Evolutionary conservation across 2,329 filamentous ascomycete genomes (phyloP).

Genomic region (Fusarium citri): DNA sequence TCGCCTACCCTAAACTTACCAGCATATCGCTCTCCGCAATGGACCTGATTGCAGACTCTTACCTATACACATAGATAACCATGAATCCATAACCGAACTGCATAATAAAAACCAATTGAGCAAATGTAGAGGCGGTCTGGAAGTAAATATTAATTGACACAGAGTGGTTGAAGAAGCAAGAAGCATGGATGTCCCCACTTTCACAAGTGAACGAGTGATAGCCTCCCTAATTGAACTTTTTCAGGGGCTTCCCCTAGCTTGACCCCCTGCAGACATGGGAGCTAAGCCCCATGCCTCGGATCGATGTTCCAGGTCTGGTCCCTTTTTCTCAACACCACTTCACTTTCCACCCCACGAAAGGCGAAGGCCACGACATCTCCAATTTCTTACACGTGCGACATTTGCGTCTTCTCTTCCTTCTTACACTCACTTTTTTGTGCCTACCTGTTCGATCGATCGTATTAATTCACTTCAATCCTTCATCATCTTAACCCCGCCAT

Average conservation of each 20-base stretch:
- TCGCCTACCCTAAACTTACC: constrained; percentile 2
- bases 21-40: neutral
- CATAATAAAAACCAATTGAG: neutral
- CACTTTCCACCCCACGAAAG: constrained; percentile 36
- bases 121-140: neutral
- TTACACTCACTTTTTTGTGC: constrained; percentile 6
- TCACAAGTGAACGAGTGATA: constrained; percentile 29
- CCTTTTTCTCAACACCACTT: constrained; percentile 43
- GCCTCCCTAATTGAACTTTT: constrained; percentile 30
- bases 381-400: constrained; percentile 14
- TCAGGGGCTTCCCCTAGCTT: constrained; percentile 38
- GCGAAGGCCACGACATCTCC: constrained; percentile 44
- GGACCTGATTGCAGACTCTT: neutral
- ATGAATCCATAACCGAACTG: neutral
- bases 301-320: constrained; percentile 22
- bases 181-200: neutral
- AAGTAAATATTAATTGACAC: neutral
- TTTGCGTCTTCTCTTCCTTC: constrained; percentile 11
- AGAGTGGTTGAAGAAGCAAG: neutral
- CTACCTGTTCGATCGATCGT: neutral
- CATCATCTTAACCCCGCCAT: constrained; percentile 25
- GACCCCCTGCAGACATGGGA: constrained; percentile 29
- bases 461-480: neutral
- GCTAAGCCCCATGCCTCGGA: constrained; percentile 29
- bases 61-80: too few relatives aligned